Conservation (phyloP, 1,139 yeast genomes). For the Hemisphaericaspora xylanilytica region DNA sequence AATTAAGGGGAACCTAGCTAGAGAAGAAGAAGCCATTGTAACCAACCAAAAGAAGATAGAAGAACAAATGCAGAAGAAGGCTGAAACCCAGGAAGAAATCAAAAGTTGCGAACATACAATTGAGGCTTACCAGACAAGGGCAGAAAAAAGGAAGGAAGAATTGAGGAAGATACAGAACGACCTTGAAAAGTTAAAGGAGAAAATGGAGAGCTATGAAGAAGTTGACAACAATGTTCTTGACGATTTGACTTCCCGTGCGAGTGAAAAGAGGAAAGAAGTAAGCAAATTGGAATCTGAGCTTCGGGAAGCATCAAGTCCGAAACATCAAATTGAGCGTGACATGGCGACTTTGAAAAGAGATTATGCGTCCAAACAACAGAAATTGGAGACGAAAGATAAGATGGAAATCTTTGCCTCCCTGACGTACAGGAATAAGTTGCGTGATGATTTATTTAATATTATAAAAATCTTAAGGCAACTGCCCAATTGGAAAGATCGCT, state of each 20-base stretch:
- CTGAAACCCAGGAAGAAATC: constrained; percentile 5
- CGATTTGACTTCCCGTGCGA: constrained; percentile 14
- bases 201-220: constrained; percentile 14
- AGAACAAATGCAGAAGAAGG: constrained; percentile 5
- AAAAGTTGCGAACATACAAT: constrained; percentile 11
- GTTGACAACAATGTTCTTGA: constrained; percentile 20
- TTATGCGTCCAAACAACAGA: constrained; percentile 17
- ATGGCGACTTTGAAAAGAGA: constrained; percentile 18
- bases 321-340: constrained; percentile 20
- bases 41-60: background rate
- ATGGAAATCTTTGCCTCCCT: constrained; percentile 40
- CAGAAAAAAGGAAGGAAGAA: constrained; percentile 24
- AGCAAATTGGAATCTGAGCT: constrained; percentile 15
- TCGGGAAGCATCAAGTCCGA: constrained; percentile 17
- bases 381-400: constrained; percentile 51
- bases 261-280: constrained; percentile 15
- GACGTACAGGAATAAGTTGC: constrained; percentile 21
- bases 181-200: constrained; percentile 15
- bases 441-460: constrained; percentile 30
- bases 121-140: constrained; percentile 12
- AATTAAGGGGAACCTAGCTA: too few relatives aligned
- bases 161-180: constrained; percentile 20
- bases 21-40: background rate
- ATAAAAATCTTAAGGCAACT: constrained; percentile 31
- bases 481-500: constrained; percentile 33